These are phyloP conservation scores for Mortierella claussenii DNA, from an alignment of 192 early-diverging fungal genomes.

Conservation along the genomic window DNA sequence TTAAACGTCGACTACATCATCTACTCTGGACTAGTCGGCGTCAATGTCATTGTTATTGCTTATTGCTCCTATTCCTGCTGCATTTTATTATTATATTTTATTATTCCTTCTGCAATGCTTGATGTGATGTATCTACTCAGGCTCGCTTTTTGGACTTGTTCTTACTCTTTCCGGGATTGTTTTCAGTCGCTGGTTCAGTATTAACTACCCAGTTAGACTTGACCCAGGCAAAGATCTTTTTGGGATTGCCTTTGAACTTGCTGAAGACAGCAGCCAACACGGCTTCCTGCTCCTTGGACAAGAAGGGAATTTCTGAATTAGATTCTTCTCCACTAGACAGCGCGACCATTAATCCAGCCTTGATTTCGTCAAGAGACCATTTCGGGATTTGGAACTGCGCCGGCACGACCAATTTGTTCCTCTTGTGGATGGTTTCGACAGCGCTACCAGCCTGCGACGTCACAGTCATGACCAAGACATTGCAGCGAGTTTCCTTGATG, in stretches of 20 bases:
- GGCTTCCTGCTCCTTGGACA: constrained; percentile 17
- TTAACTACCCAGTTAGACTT: constrained; percentile 33
- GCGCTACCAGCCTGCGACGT: constrained; percentile 3
- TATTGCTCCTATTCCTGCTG: no score
- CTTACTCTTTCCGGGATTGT: constrained; percentile 2
- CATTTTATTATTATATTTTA: no score
- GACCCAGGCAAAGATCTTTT: constrained; percentile 33
- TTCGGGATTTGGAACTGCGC: constrained; percentile 44
- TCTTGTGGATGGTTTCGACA: constrained; percentile 26
- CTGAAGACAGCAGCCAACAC: constrained; percentile 9
- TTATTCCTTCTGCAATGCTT: no score
- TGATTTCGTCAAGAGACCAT: constrained; percentile 39
- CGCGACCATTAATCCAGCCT: constrained; percentile 24
- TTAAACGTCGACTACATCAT: no score
- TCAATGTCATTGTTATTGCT: no score
- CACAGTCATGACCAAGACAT: constrained; percentile 18
- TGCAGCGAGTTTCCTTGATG: constrained; percentile 16
- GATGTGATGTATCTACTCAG: neutral
- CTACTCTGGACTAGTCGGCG: no score
- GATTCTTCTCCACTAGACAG: neutral
- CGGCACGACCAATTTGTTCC: constrained; percentile 2
- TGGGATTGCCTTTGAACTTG: constrained; percentile 34
- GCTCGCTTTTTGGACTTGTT: neutral
- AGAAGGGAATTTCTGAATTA: neutral
- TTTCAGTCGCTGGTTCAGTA: neutral